Percentiles rank a stretch among this genome's conserved stretches.
phyloP scores from a whole-genome alignment of 2,329 filamentous ascomycete genomes.

The Colletotrichum phormii region DNA sequence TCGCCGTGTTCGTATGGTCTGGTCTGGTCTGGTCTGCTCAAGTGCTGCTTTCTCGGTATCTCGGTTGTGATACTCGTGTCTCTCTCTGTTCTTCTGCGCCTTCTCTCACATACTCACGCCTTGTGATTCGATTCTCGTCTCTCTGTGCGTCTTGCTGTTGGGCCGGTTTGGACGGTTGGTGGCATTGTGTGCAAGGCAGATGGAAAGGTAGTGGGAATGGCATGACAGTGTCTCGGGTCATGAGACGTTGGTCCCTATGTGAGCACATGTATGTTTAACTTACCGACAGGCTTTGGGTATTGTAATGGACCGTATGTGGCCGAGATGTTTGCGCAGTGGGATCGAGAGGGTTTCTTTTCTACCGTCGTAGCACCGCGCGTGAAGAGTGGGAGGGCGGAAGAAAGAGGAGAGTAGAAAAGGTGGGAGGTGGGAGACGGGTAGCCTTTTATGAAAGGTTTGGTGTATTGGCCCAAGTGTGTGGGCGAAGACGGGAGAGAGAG shows the following conservation, averaged over 20 bases:
- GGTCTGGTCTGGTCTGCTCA: neutral
- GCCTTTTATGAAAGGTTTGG: constrained; percentile 34
- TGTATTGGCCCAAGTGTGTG: constrained; percentile 21
- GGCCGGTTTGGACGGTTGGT: neutral
- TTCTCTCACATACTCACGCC: neutral
- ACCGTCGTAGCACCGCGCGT: constrained; percentile 36
- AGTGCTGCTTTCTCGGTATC: neutral
- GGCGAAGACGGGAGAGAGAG: constrained; percentile 15
- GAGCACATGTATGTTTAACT: constrained; percentile 18
- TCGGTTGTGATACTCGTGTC: neutral
- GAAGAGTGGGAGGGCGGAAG: constrained; percentile 34
- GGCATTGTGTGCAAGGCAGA: neutral
- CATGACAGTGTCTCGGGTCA: constrained; percentile 6
- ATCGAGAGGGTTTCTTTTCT: constrained; percentile 37
- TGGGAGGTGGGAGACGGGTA: constrained; percentile 33
- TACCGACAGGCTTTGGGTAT: constrained; percentile 27
- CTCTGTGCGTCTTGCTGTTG: neutral
- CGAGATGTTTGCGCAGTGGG: constrained; percentile 31
- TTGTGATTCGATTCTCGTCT: neutral
- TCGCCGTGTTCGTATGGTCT: constrained; percentile 27
- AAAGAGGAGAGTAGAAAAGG: constrained; percentile 2
- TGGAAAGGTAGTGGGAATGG: neutral
- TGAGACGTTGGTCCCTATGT: constrained; percentile 12
- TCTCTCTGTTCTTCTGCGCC: neutral
- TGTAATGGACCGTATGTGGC: constrained; percentile 19